Evolutionary conservation across 257 asterid species (phyloP).

Genomic region (Primulina huaijiensis): DNA sequence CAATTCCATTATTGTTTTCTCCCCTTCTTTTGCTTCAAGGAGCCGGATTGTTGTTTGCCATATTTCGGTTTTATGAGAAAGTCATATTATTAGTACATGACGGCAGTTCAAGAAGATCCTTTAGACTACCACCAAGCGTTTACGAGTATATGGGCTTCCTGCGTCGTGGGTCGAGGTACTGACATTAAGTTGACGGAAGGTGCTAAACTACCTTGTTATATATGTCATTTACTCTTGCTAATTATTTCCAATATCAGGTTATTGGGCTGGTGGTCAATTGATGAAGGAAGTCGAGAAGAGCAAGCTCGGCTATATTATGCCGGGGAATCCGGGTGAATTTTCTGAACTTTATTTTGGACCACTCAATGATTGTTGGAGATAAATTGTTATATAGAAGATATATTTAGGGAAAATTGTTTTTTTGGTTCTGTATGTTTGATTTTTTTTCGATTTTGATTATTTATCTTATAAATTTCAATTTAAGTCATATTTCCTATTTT

Average conservation of each 20-base stretch:
- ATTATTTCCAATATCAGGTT: slow-evolving; percentile 46
- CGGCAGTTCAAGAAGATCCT: slow-evolving; percentile 51
- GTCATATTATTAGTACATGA: slow-evolving; percentile 31
- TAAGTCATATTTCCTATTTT: too few relatives aligned
- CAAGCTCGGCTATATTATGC: slow-evolving; percentile 78
- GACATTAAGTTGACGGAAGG: slow-evolving; percentile 9
- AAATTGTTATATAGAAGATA: neutral
- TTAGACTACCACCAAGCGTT: slow-evolving; percentile 52
- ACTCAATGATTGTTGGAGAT: neutral
- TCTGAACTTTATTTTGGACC: slow-evolving; percentile 9
- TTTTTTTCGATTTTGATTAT: too few relatives aligned
- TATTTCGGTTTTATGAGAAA: slow-evolving; percentile 60
- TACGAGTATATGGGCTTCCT: slow-evolving; percentile 71
- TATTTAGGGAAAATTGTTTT: neutral
- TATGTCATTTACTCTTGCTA: slow-evolving; percentile 16
- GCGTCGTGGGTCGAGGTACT: slow-evolving; percentile 83
- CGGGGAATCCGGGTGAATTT: slow-evolving; percentile 64
- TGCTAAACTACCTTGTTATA: neutral
- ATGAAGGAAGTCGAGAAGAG: slow-evolving; percentile 92
- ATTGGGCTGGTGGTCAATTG: slow-evolving; percentile 99
- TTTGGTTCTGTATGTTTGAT: too few relatives aligned
- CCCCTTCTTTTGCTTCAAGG: slow-evolving; percentile 94
- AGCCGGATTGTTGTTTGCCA: slow-evolving; percentile 68
- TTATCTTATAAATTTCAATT: too few relatives aligned
- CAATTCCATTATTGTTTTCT: slow-evolving; percentile 66